Evolutionary conservation across 2,329 filamentous ascomycete genomes (phyloP), one percentile per base, ranked within the genome.

Genomic region (Penicillium sp.): DNA sequence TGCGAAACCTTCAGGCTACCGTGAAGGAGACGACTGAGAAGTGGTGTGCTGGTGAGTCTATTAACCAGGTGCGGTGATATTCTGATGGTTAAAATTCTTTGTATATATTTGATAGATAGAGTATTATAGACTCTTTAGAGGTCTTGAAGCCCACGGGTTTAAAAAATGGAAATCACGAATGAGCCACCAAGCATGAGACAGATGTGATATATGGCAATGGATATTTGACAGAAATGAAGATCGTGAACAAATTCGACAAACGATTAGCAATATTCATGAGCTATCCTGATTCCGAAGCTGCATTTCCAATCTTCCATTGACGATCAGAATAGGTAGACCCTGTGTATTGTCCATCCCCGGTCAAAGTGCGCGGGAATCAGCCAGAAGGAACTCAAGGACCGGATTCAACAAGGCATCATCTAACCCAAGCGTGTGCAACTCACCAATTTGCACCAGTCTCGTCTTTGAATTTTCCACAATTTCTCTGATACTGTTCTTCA

Each of bases 1-100:
- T 80, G 57, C 67, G 72, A 39, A 81, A 78, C 42, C 70, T 81
- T 27, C 70, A 74, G 27, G 42, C 35, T 52, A 26, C 43, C 2
- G 16, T 58, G n/a, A 60, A 60, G 44, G 18, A 1, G 1, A 55
- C 53, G 2, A 32, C 57, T 34, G 58, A 61, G 43, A 36, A 47
- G 16, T 59, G 56, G 56, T 56, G 39, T 32, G 23, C 29, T 45
- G 56, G 56, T 41, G 40, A 58, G 47, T 51, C 26, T 23, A 51
- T 57, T 29, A 58, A 57, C 18, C 43, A 39, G 26, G 45, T 53
- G 9, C 16, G 16, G 6, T 52, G 43, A 49, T 36, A 4, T 5
- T 8, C 9, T 7, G 4, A 18, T 26, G 11, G n/a, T 19, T 36
- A 16, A 4, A 7, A 23, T 41, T 11, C 7, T 35, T 42, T 41